Percentiles rank a stretch among this genome's conserved stretches.
These are phyloP conservation scores for Pouteria glomerata DNA, from an alignment of 148 eudicot genomes.

Conservation along the genomic window DNA sequence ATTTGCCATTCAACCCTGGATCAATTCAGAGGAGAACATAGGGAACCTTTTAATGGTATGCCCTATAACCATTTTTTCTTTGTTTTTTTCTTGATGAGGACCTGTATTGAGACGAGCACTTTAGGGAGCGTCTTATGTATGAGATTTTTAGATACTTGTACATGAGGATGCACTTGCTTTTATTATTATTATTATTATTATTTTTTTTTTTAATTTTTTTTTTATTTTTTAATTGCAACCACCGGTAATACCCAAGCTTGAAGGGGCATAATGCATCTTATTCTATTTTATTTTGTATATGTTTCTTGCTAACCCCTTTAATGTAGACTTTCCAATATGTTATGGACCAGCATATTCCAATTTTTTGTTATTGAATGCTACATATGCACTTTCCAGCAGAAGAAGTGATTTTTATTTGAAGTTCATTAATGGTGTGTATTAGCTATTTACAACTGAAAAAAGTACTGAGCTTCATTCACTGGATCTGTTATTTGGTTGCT, in stretches of 20 bases:
- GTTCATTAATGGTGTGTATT: background rate
- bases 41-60: constrained; percentile 57
- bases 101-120: background rate
- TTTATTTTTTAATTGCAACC: background rate
- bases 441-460: background rate
- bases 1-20: constrained; percentile 48
- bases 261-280: no score
- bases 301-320: background rate
- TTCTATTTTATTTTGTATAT: background rate
- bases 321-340: background rate
- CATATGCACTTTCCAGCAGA: background rate
- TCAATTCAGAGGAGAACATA: constrained; percentile 44
- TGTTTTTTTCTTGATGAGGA: background rate
- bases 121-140: background rate
- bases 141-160: background rate
- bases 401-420: background rate
- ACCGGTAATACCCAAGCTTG: background rate
- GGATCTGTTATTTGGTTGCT: background rate
- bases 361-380: background rate
- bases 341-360: background rate
- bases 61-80: background rate
- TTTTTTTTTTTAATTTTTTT: no score
- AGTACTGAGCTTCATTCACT: no score
- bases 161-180: background rate
- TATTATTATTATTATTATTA: no score